Percentiles rank a stretch among this genome's conserved stretches.
Evolutionary conservation across 768 basidiomycete species (phyloP).

Genomic region (Pseudohyphozyma bogoriensis): DNA sequence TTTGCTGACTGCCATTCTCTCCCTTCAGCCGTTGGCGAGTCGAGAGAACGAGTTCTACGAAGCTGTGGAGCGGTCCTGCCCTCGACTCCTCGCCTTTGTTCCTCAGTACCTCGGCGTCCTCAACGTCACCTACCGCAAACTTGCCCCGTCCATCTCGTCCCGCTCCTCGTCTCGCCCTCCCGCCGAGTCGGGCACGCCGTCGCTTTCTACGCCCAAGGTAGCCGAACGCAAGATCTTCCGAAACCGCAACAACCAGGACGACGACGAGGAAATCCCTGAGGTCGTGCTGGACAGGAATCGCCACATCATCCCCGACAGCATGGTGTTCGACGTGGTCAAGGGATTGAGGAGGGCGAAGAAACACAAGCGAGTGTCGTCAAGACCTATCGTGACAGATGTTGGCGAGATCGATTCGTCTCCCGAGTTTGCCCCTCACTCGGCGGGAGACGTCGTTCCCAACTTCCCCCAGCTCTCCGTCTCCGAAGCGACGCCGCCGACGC

Average conservation of each 20-base stretch:
- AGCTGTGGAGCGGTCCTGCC: constrained; percentile 84
- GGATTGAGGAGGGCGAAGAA: constrained; percentile 29
- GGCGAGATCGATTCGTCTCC: constrained; percentile 4
- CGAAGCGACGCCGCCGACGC: constrained; percentile 19
- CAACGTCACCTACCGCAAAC: constrained; percentile 88
- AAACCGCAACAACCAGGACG: constrained; percentile 35
- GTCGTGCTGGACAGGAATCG: constrained; percentile 82
- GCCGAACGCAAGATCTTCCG: constrained; percentile 25
- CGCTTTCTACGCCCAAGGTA: neutral
- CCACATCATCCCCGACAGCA: constrained; percentile 94
- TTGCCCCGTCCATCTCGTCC: constrained; percentile 42
- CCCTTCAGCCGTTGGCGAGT: constrained; percentile 77
- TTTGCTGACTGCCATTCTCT: neutral
- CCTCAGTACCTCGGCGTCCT: constrained; percentile 98
- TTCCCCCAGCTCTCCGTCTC: constrained; percentile 14
- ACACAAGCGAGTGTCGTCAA: constrained; percentile 2
- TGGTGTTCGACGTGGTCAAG: constrained; percentile 45
- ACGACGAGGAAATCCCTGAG: constrained; percentile 74
- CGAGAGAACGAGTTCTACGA: constrained; percentile 98
- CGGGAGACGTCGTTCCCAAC: constrained; percentile 1
- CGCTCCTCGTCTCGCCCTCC: constrained; percentile 18
- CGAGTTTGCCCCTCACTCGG: constrained; percentile 18
- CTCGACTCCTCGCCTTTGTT: constrained; percentile 82
- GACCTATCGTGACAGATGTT: neutral
- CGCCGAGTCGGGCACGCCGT: constrained; percentile 15